Percentiles rank a stretch among this genome's conserved stretches.
Conservation (phyloP, 192 early-diverging fungal species). For the Coemansia sp. region DNA sequence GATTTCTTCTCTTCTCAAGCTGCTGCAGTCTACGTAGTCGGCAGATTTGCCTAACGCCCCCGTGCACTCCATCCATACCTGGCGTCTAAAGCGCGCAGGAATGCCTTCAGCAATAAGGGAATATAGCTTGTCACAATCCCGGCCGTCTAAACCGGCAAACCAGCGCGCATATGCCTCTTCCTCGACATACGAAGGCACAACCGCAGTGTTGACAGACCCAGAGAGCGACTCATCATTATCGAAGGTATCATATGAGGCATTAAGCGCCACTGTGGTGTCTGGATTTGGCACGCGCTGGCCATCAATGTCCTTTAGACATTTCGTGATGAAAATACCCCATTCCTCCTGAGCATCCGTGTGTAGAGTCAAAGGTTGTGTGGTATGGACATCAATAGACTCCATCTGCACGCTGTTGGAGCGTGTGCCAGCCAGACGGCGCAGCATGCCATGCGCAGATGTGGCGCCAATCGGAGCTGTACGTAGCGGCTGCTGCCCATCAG, state of each 20-base stretch:
- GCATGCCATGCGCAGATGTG: conserved; percentile 38
- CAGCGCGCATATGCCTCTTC: conserved; percentile 14
- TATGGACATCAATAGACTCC: background rate
- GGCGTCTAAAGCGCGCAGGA: conserved; percentile 29
- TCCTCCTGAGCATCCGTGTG: conserved; percentile 26
- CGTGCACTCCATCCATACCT: conserved; percentile 49
- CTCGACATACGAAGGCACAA: conserved; percentile 15
- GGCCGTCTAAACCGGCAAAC: conserved; percentile 14
- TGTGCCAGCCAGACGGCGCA: conserved; percentile 37
- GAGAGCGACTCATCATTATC: background rate
- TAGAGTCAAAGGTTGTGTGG: conserved; percentile 8
- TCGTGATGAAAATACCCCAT: conserved; percentile 31
- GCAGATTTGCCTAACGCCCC: conserved; percentile 25
- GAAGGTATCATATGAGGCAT: background rate
- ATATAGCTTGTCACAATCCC: conserved; percentile 9
- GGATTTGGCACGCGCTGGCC: conserved; percentile 14
- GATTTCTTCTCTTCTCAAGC: conserved; percentile 26
- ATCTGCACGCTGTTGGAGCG: conserved; percentile 6
- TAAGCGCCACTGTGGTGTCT: conserved; percentile 11
- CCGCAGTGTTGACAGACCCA: conserved; percentile 6
- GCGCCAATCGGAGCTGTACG: conserved; percentile 20
- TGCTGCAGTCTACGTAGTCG: background rate
- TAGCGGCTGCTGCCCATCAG: conserved; percentile 5
- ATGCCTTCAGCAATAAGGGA: conserved; percentile 29
- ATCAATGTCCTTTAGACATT: conserved; percentile 18